phyloP scores from a whole-genome alignment of 176 grass and related monocot species.

The Metroxylon sagu region DNA sequence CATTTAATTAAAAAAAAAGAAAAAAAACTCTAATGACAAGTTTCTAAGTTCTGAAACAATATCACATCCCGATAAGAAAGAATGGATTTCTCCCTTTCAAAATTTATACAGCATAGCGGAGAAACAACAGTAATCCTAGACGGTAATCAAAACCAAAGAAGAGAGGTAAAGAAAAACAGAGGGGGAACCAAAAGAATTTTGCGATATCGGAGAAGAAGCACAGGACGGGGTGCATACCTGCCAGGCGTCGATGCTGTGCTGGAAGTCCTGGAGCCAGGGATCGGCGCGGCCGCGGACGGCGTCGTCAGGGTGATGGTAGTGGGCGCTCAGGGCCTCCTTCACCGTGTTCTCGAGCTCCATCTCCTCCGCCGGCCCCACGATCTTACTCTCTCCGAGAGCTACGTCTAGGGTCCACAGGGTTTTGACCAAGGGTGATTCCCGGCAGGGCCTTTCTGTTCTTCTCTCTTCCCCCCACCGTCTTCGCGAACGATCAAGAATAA shows the following conservation, averaged over 20 bases:
- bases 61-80: too few species aligned
- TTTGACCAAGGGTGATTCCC: constrained; percentile 17
- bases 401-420: constrained; percentile 30
- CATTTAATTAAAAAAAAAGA: too few species aligned
- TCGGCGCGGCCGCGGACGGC: constrained; percentile 52
- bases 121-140: too few species aligned
- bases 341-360: constrained; percentile 91
- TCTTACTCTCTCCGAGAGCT: not conserved
- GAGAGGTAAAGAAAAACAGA: not conserved
- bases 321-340: constrained; percentile 69
- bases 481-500: too few species aligned
- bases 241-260: constrained; percentile 96
- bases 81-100: too few species aligned
- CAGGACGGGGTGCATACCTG: constrained; percentile 39
- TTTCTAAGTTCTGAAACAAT: too few species aligned
- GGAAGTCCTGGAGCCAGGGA: constrained; percentile 90
- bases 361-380: not conserved
- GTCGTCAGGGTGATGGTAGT: constrained; percentile 71
- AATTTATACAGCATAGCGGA: too few species aligned
- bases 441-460: too few species aligned
- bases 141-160: too few species aligned
- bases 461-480: too few species aligned
- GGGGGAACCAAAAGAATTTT: not conserved
- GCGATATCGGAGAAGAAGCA: not conserved
- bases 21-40: too few species aligned